Evolutionary conservation across 1,284 basidiomycete genomes (phyloP).

Genomic region (Apiotrichum laibachii): DNA sequence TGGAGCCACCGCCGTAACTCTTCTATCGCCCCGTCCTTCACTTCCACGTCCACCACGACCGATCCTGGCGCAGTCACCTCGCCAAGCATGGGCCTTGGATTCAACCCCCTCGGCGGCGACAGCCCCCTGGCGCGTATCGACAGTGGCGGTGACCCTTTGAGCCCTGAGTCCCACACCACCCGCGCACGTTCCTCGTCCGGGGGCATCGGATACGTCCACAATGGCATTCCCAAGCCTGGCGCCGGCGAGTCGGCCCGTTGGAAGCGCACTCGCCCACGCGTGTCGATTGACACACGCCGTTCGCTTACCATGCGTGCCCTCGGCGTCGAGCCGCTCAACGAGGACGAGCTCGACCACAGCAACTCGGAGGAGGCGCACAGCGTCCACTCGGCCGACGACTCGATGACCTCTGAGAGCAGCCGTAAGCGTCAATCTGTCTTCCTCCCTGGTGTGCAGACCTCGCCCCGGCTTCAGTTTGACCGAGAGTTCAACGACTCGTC

Average conservation of each 20-base stretch:
- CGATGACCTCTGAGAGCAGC: constrained; percentile 28
- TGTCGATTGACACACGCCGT: constrained; percentile 7
- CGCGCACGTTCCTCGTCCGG: constrained; percentile 16
- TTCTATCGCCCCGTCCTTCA: constrained; percentile 38
- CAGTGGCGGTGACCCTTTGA: not conserved
- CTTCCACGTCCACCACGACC: not conserved
- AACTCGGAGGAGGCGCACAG: constrained; percentile 11
- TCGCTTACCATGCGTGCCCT: constrained; percentile 13
- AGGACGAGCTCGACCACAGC: constrained; percentile 13
- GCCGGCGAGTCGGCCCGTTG: not conserved
- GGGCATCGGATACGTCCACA: constrained; percentile 42
- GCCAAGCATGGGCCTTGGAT: not conserved
- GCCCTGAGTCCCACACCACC: constrained; percentile 8
- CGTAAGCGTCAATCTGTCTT: constrained; percentile 44
- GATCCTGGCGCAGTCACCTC: not conserved
- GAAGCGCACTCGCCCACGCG: constrained; percentile 16
- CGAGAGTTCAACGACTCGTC: not conserved
- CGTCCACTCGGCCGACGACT: constrained; percentile 32
- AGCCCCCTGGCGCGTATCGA: constrained; percentile 2
- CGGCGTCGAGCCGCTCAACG: constrained; percentile 39
- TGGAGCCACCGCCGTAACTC: constrained; percentile 39
- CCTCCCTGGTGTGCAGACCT: constrained; percentile 13
- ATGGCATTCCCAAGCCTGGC: constrained; percentile 38
- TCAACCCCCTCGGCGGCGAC: not conserved
- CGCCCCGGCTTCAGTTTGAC: constrained; percentile 8